Base-by-base conservation (phyloP, 1,284 basidiomycete species). In the Ceratobasidium theobromae region DNA sequence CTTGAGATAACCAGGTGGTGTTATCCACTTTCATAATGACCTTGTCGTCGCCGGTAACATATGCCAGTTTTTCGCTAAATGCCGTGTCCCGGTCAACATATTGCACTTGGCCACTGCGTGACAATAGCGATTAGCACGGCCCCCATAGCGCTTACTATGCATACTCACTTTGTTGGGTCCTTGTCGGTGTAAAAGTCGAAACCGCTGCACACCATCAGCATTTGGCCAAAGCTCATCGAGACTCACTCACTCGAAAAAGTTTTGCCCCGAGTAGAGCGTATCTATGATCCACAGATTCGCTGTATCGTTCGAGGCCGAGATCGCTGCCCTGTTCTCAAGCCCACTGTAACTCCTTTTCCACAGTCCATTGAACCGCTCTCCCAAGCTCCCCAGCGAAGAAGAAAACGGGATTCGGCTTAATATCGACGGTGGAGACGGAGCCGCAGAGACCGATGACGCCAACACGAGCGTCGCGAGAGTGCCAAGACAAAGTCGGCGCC, bases 61-160 rank as follows among this genome's bases (percentile, higher is more conserved):
- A 72, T 21, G 66, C 67, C n/a, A 72, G 62, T 0, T 43, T 25
- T 27, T 66, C 53, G 21, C 14, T 28, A 30, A 70, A 65, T 11
- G 69, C 70, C 12, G 53, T 62, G 33, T 68, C 62, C 12, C 53
- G 46, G 46, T 67, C 57, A 14, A 72, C 69, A 74, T 84, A 91
- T 51, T 81, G 78, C 43, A 89, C 88, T 38, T 75, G 75, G 23
- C 88, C 89, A 65, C 82, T 75, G 0, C 38, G 43, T 21, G 6
- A 21, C 9, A 45, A 8, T 33, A n/a, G 27, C 16, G 28, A 28
- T 53, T 23, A 65, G 40, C 12, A 33, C 28, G 14, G 18, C 23
- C 23, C 33, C 16, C 28, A 23, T 23, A 18, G 14, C n/a, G n/a
- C 27, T 25, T n/a, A 23, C 3, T n/a, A n/a, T n/a, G n/a, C n/a